Conservation (phyloP, 257 asterid species). For the Solanum pinnatisectum region DNA sequence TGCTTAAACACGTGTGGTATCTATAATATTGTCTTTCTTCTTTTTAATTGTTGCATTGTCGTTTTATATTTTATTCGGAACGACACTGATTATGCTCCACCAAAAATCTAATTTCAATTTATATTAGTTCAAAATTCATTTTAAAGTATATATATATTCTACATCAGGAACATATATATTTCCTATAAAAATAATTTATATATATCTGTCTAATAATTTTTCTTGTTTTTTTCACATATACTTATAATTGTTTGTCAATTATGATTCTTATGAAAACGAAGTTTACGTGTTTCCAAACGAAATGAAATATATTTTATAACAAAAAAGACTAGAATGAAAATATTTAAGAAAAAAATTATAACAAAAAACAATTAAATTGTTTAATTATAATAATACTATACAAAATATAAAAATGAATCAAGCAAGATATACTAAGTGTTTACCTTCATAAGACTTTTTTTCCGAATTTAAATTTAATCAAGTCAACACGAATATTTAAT, state of each 20-base stretch:
- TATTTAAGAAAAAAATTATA: too few species aligned
- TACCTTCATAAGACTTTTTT: too few species aligned
- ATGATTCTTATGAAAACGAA: too few species aligned
- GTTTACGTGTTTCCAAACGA: too few species aligned
- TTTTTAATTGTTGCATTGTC: not conserved
- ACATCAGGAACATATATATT: not conserved
- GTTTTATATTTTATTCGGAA: too few species aligned
- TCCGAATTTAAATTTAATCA: too few species aligned
- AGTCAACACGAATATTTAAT: not conserved
- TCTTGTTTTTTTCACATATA: too few species aligned
- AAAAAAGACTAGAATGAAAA: not conserved
- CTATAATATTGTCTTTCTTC: too few species aligned
- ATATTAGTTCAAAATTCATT: not conserved
- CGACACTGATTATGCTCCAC: too few species aligned
- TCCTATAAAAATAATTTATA: too few species aligned
- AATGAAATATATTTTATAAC: not conserved
- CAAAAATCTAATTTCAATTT: too few species aligned
- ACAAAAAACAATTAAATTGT: not conserved
- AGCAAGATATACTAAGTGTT: not conserved
- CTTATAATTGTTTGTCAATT: not conserved
- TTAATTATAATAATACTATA: too few species aligned
- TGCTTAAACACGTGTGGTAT: not conserved
- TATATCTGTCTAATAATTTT: not conserved
- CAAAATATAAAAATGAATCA: not conserved
- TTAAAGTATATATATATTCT: not conserved